phyloP scores from a whole-genome alignment of 164 flowering plant species.

The Nymphaea thermarum region DNA sequence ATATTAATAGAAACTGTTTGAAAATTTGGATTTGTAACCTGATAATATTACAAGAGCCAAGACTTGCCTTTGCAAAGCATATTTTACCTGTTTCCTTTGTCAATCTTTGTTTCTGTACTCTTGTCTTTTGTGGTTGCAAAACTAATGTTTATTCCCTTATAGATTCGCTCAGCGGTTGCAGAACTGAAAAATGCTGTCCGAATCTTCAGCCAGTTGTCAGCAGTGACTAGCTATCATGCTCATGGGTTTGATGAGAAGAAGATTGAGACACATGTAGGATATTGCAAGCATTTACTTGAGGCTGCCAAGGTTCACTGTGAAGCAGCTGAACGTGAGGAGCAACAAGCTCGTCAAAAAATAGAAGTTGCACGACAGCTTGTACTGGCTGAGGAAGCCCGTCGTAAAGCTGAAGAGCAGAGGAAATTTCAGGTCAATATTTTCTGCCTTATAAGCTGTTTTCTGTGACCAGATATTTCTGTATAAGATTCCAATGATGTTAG shows the following conservation, averaged over 20 bases:
- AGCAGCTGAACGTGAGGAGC: slow-evolving; percentile 90
- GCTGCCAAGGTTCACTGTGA: slow-evolving; percentile 90
- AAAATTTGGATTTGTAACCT: too few relatives aligned
- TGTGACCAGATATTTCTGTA: not conserved
- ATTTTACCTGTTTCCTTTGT: too few relatives aligned
- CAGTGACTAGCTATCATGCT: slow-evolving; percentile 64
- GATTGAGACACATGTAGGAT: slow-evolving; percentile 89
- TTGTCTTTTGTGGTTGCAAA: not conserved
- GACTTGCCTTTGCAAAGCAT: too few relatives aligned
- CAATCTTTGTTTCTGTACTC: too few relatives aligned
- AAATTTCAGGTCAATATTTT: slow-evolving; percentile 53
- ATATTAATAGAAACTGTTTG: too few relatives aligned
- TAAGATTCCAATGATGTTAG: not conserved
- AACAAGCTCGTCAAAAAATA: slow-evolving; percentile 60
- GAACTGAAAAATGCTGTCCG: slow-evolving; percentile 94
- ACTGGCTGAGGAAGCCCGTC: slow-evolving; percentile 87
- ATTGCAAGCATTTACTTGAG: slow-evolving; percentile 84
- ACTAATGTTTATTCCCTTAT: not conserved
- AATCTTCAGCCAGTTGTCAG: slow-evolving; percentile 74
- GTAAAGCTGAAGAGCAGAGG: slow-evolving; percentile 86
- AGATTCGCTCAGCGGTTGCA: slow-evolving; percentile 82
- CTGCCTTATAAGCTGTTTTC: not conserved
- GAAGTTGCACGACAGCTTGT: slow-evolving; percentile 81
- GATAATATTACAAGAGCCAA: too few relatives aligned
- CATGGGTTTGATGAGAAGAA: slow-evolving; percentile 98